phyloP scores from a whole-genome alignment of 108 stramenopile species.

The Nitzschia inconspicua region DNA sequence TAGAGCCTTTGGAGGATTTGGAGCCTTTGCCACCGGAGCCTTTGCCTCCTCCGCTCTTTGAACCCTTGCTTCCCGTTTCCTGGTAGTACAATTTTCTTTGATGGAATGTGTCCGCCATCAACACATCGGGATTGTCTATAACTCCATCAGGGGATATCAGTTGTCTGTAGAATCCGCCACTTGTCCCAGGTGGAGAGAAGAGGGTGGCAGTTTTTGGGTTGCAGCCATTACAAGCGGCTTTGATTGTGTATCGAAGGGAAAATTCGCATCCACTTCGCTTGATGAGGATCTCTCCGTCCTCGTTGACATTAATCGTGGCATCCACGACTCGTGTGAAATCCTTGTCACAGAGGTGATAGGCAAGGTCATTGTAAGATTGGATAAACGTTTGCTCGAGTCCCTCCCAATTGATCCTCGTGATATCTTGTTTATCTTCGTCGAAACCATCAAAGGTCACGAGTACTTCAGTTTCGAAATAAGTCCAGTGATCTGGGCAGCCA shows the following conservation, averaged over 20 bases:
- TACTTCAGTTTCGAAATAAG: conserved; percentile 18
- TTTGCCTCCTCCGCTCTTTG: background rate
- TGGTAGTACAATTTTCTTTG: too few species aligned
- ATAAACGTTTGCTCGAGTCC: conserved; percentile 19
- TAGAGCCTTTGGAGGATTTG: conserved; percentile 4
- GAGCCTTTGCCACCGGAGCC: background rate
- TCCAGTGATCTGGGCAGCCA: background rate
- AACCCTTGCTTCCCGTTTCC: too few species aligned
- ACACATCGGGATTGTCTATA: background rate
- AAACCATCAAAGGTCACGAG: conserved; percentile 30
- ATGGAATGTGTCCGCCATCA: too few species aligned
- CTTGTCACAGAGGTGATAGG: conserved; percentile 19
- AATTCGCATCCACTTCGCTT: conserved; percentile 20
- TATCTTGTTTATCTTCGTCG: conserved; percentile 17
- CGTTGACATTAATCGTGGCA: conserved; percentile 9
- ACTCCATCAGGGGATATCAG: background rate
- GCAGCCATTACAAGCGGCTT: conserved; percentile 23
- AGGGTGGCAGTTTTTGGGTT: conserved; percentile 7
- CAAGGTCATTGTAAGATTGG: conserved; percentile 27
- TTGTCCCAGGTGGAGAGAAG: conserved; percentile 12
- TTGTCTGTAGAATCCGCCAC: background rate
- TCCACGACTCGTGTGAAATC: conserved; percentile 3
- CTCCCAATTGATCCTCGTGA: conserved; percentile 10
- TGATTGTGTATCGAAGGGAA: conserved; percentile 11
- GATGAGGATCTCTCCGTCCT: conserved; percentile 5